Conservation (phyloP, 805 yeast genomes). For the Blastobotrys mokoenaii region DNA sequence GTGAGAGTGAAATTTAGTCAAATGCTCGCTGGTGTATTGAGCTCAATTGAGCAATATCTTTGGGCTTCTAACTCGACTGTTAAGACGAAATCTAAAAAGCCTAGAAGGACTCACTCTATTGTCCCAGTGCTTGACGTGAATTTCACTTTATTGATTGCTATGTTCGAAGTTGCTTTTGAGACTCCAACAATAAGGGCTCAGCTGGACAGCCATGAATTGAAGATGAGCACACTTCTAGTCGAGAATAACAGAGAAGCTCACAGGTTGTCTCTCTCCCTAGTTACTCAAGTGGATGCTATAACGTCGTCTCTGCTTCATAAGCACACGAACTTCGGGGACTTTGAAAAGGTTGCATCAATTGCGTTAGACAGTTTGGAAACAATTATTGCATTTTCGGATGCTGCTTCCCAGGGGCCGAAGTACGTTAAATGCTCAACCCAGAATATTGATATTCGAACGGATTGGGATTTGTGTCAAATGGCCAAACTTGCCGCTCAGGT, state of each 20-base stretch:
- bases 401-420: too few relatives aligned
- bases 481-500: too few relatives aligned
- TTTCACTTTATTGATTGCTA: not conserved
- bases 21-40: too few relatives aligned
- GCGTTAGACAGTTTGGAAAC: too few relatives aligned
- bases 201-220: not conserved
- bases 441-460: too few relatives aligned
- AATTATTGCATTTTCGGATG: too few relatives aligned
- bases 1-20: constrained; percentile 10
- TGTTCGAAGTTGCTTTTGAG: not conserved
- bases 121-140: not conserved
- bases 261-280: not conserved
- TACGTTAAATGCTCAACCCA: too few relatives aligned
- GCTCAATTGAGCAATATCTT: not conserved
- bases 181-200: not conserved
- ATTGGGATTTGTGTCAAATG: too few relatives aligned
- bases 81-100: not conserved
- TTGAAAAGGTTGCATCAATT: too few relatives aligned
- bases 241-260: too few relatives aligned
- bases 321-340: too few relatives aligned
- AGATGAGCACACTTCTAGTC: not conserved
- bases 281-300: not conserved
- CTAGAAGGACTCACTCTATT: not conserved
- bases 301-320: too few relatives aligned
- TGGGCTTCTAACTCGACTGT: not conserved